Conservation (phyloP, 106 monocot genomes). For the Acorus gramineus region DNA sequence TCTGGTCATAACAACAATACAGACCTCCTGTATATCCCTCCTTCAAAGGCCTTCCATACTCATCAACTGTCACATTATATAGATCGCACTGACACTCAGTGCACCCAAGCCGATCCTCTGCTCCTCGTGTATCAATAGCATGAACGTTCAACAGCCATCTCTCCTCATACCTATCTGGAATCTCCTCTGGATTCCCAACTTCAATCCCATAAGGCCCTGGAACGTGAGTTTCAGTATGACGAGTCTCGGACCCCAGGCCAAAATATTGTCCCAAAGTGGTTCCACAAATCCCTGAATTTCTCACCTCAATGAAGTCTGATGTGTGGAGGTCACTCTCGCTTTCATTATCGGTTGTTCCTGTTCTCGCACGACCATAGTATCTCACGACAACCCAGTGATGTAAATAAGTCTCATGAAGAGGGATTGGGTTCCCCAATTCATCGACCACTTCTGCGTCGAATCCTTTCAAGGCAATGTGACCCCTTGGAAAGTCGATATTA, state of each 20-base stretch:
- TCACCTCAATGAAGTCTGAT: slow-evolving; percentile 11
- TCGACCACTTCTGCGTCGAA: slow-evolving; percentile 68
- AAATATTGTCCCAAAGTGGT: slow-evolving; percentile 44
- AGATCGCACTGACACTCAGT: slow-evolving; percentile 71
- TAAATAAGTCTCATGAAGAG: slow-evolving; percentile 77
- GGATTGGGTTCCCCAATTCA: slow-evolving; percentile 39
- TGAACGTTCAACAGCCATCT: slow-evolving; percentile 77
- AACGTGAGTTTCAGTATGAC: slow-evolving; percentile 50
- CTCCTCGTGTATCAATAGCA: slow-evolving; percentile 75
- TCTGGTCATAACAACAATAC: slow-evolving; percentile 60
- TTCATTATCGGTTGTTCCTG: neutral
- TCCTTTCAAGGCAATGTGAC: slow-evolving; percentile 77
- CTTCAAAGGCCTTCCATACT: slow-evolving; percentile 12
- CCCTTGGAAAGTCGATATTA: slow-evolving; percentile 57
- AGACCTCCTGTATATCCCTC: slow-evolving; percentile 65
- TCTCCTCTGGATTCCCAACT: slow-evolving; percentile 38
- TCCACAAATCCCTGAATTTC: slow-evolving; percentile 51
- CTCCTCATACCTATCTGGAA: slow-evolving; percentile 59
- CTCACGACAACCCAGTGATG: slow-evolving; percentile 65
- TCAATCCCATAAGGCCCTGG: slow-evolving; percentile 77
- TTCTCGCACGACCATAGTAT: slow-evolving; percentile 28
- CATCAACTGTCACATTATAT: slow-evolving; percentile 55
- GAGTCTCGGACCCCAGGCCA: slow-evolving; percentile 81
- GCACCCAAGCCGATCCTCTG: slow-evolving; percentile 49
- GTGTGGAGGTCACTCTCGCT: neutral